phyloP scores from a whole-genome alignment of 1,139 yeast species.

The Yamadazyma songkhlaensis region DNA sequence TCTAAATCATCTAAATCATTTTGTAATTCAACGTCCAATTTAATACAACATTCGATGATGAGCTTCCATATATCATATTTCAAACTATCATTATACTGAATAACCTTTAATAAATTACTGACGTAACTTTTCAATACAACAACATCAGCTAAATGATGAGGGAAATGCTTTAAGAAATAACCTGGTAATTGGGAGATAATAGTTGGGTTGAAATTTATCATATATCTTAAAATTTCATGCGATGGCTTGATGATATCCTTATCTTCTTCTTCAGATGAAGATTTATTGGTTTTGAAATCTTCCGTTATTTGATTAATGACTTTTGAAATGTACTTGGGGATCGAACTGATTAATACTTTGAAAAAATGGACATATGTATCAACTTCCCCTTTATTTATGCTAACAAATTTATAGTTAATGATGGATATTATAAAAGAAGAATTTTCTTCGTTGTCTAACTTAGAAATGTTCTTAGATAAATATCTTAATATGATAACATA shows the following conservation, averaged over 20 bases:
- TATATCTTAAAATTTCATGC: slow-evolving; percentile 62
- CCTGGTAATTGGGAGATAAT: slow-evolving; percentile 64
- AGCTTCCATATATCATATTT: slow-evolving; percentile 76
- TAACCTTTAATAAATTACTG: slow-evolving; percentile 55
- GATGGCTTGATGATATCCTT: slow-evolving; percentile 4
- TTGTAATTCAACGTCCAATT: slow-evolving; percentile 91
- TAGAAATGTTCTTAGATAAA: slow-evolving; percentile 35
- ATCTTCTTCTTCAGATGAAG: background rate
- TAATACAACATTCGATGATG: slow-evolving; percentile 74
- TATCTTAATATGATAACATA: slow-evolving; percentile 34
- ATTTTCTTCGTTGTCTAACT: slow-evolving; percentile 36
- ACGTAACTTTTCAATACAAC: slow-evolving; percentile 60
- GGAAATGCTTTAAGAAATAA: slow-evolving; percentile 60
- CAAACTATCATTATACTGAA: slow-evolving; percentile 72
- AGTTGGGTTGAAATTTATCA: slow-evolving; percentile 77
- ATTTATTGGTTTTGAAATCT: slow-evolving; percentile 41
- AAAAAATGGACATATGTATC: slow-evolving; percentile 65
- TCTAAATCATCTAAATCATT: slow-evolving; percentile 78
- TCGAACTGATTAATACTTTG: slow-evolving; percentile 74
- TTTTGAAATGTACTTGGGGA: slow-evolving; percentile 87
- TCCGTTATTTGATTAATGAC: slow-evolving; percentile 65
- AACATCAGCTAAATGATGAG: slow-evolving; percentile 70
- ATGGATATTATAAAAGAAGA: slow-evolving; percentile 33
- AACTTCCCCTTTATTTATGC: slow-evolving; percentile 29
- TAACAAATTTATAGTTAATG: slow-evolving; percentile 57